phyloP scores from a whole-genome alignment of 176 grass and related monocot genomes.

The Dendrocalamus sinicus region DNA sequence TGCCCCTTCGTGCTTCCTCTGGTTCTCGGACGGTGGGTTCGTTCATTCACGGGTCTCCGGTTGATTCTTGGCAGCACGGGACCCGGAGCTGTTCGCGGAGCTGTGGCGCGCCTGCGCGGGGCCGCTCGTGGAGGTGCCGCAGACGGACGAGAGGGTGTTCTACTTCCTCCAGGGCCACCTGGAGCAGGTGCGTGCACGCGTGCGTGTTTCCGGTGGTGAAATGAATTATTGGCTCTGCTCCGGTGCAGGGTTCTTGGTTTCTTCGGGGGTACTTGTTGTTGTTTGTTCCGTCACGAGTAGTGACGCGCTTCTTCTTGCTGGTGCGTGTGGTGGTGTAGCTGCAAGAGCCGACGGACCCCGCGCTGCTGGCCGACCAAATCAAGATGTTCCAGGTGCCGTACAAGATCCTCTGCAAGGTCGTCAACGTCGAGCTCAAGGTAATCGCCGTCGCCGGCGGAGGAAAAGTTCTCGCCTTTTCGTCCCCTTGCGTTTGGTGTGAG shows the following conservation, averaged over 20 bases:
- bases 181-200: conserved; percentile 61
- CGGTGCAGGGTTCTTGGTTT: not conserved
- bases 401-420: conserved; percentile 91
- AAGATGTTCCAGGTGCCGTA: conserved; percentile 82
- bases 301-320: conserved; percentile 14
- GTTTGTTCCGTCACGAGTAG: not conserved
- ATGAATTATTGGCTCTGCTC: not conserved
- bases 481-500: not conserved
- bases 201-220: not conserved
- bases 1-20: not conserved
- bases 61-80: conserved; percentile 13
- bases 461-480: conserved; percentile 8
- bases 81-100: conserved; percentile 65
- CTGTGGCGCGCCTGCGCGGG: conserved; percentile 93
- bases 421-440: conserved; percentile 90
- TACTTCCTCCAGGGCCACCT: conserved; percentile 99
- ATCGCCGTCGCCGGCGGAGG: not conserved
- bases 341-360: conserved; percentile 66
- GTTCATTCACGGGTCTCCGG: not conserved
- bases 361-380: conserved; percentile 57
- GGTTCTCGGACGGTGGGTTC: not conserved
- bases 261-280: not conserved
- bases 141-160: conserved; percentile 68
- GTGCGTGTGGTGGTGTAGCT: conserved; percentile 50
- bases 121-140: conserved; percentile 87